Evolutionary conservation across 805 yeast genomes (phyloP).

Genomic region (Metschnikowia cerradonensis): DNA sequence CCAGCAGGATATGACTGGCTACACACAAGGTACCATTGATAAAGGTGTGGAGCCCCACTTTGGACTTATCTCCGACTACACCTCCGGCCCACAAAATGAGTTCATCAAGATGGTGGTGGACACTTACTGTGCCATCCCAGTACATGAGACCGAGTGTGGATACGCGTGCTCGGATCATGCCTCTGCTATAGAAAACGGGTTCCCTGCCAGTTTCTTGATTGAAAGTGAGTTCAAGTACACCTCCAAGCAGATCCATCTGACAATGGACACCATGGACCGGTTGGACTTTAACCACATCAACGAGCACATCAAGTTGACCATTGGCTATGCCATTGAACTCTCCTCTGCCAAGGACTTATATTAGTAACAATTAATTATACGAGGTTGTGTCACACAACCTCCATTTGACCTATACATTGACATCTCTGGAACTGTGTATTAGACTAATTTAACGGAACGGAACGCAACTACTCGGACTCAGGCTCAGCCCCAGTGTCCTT

Average conservation of each 20-base stretch:
- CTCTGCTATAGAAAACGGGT: constrained; percentile 77
- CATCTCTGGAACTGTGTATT: no score
- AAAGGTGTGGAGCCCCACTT: constrained; percentile 57
- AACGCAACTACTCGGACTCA: not conserved
- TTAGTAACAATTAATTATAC: not conserved
- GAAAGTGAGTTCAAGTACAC: constrained; percentile 67
- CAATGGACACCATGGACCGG: constrained; percentile 75
- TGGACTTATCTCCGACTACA: constrained; percentile 77
- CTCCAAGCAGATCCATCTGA: constrained; percentile 71
- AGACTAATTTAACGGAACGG: no score
- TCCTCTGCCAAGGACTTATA: constrained; percentile 17
- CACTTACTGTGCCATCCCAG: constrained; percentile 63
- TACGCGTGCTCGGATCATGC: constrained; percentile 94
- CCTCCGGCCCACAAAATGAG: constrained; percentile 49
- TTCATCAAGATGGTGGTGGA: constrained; percentile 61
- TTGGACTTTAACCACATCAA: constrained; percentile 73
- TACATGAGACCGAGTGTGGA: constrained; percentile 76
- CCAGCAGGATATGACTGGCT: constrained; percentile 95
- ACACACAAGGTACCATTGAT: constrained; percentile 47
- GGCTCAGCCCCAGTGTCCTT: constrained; percentile 20
- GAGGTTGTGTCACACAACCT: no score
- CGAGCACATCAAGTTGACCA: constrained; percentile 74
- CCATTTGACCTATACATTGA: no score
- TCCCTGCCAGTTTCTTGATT: constrained; percentile 76
- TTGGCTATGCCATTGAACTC: constrained; percentile 73